A percentile compares a stretch with the other conserved stretches of the same genome.
These are phyloP conservation scores for Aspergillus puulaauensis DNA, from an alignment of 2,329 filamentous ascomycete genomes.

Conservation along the genomic window DNA sequence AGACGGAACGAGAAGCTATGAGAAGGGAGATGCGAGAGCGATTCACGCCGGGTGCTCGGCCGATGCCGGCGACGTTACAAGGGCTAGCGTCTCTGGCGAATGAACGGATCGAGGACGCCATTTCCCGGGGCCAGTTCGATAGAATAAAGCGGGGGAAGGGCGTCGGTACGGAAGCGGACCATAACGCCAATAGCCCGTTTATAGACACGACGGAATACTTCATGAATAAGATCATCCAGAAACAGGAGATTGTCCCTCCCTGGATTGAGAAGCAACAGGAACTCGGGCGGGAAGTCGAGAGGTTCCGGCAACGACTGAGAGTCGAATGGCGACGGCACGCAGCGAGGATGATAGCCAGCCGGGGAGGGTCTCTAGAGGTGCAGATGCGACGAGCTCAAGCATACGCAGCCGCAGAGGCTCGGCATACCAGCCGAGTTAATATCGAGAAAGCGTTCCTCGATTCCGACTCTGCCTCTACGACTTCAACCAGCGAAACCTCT, in stretches of 20 bases:
- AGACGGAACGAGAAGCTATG: slow-evolving; percentile 70
- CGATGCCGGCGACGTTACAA: slow-evolving; percentile 72
- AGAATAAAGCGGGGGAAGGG: slow-evolving; percentile 78
- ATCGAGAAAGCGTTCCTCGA: slow-evolving; percentile 26
- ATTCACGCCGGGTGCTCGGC: slow-evolving; percentile 70
- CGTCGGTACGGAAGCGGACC: slow-evolving; percentile 68
- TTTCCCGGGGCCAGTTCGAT: slow-evolving; percentile 84
- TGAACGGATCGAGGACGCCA: slow-evolving; percentile 89
- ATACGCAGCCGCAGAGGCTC: slow-evolving; percentile 72
- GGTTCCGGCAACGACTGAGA: slow-evolving; percentile 73
- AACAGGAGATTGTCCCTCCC: slow-evolving; percentile 89
- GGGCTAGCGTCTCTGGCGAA: slow-evolving; percentile 84
- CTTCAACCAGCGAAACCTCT: slow-evolving; percentile 1
- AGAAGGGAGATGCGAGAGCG: slow-evolving; percentile 75
- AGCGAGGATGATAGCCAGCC: slow-evolving; percentile 72
- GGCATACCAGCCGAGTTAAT: slow-evolving; percentile 26
- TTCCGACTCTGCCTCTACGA: background rate
- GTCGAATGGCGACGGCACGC: slow-evolving; percentile 84
- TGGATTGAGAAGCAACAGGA: slow-evolving; percentile 99
- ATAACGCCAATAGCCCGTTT: slow-evolving; percentile 81
- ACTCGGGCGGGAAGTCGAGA: slow-evolving; percentile 64
- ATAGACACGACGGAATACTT: slow-evolving; percentile 97
- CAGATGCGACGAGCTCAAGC: slow-evolving; percentile 71
- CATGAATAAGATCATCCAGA: slow-evolving; percentile 97
- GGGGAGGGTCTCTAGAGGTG: slow-evolving; percentile 70